Evolutionary conservation across 106 monocot species (phyloP).

Genomic region (Agapanthus africanus): DNA sequence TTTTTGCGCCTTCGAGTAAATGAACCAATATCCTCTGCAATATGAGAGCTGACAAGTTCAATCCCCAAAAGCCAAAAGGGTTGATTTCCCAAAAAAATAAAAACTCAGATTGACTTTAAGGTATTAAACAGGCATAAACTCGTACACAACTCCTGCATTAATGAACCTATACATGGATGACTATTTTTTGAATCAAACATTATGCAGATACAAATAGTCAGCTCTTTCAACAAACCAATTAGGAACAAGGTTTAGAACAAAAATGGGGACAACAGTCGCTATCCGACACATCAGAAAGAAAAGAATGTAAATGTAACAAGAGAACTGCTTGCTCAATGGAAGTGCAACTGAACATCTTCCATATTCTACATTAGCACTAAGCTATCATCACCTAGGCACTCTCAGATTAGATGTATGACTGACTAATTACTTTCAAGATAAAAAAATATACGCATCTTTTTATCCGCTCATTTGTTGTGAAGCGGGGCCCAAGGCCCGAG

Average conservation of each 20-base stretch:
- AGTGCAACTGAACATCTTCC: neutral
- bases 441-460: neutral
- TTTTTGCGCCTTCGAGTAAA: no score
- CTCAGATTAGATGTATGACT: neutral
- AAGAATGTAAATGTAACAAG: neutral
- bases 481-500: neutral
- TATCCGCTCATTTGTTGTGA: neutral
- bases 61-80: no score
- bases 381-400: neutral
- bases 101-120: no score
- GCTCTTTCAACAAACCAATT: neutral
- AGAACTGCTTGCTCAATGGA: neutral
- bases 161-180: no score
- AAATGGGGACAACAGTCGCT: neutral
- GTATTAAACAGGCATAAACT: no score
- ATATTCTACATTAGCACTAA: slow-evolving; percentile 1
- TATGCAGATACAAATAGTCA: no score
- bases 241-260: neutral
- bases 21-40: no score
- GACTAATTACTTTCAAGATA: neutral
- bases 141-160: no score
- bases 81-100: no score
- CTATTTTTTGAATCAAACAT: no score
- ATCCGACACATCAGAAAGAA: neutral
- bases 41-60: no score